Evolutionary conservation across 768 basidiomycete species (phyloP), one percentile per base, ranked within the genome.

Genomic region (Rhizopogon vinicolor): DNA sequence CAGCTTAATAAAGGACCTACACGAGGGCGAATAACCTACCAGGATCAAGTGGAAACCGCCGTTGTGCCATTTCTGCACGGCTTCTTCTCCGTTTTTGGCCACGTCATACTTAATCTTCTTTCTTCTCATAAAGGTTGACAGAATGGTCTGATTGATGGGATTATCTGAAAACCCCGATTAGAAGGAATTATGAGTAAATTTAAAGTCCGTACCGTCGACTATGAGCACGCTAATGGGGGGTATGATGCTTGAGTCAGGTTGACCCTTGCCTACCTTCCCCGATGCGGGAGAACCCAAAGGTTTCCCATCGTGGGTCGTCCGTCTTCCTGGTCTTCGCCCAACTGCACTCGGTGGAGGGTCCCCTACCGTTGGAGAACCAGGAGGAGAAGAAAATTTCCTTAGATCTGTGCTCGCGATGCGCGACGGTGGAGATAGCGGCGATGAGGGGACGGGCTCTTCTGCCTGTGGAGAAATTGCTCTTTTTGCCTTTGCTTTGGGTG

Each of bases 151-250:
- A 66, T 99, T 98, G 75, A 99, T 98, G 6, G 93, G 91, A 68
- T 99, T 99, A 74, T 99, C 97, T 98, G 61, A 3, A 40, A 22
- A 16, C 22, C 51, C 39, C 56, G n/a, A 52, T 60, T 53, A 68
- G 59, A 50, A 48, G 7, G 58, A 18, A 13, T 37, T 44, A 40
- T 12, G 58, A 49, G 41, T 6, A 41, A 16, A 42, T 28, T 33
- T 5, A 14, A 53, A 29, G 44, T 8, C 9, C 87, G 58, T 60
- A 93, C 96, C 96, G 70, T 99, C 97, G 40, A 98, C 97, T 63
- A 99, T 97, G 63, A 99, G 80, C 1, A 99, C 97, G 63, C 91
- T 96, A 66, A 99, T 98, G 0, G 97, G 97, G 3, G 97, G 97
- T 2, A 96, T 88, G 33, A 98, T 87, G 57, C 85, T 85, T 28